A percentile compares a stretch with the other conserved stretches of the same genome.
These are phyloP conservation scores for Lenzites betulinus DNA, from an alignment of 768 basidiomycete genomes.

Conservation along the genomic window DNA sequence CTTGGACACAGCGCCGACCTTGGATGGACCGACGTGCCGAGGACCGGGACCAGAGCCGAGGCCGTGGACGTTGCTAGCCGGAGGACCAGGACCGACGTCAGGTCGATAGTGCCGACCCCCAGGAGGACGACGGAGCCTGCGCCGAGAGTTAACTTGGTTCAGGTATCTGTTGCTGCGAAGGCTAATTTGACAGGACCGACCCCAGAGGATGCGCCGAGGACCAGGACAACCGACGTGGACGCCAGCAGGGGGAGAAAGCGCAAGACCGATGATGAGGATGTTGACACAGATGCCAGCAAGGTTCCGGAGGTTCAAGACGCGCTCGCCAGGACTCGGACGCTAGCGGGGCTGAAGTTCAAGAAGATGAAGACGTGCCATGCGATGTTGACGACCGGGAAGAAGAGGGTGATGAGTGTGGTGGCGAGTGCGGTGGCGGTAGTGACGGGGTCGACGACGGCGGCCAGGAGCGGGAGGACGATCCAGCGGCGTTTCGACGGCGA, in stretches of 20 bases:
- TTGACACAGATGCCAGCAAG: background rate
- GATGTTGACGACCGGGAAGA: background rate
- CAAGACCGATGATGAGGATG: background rate
- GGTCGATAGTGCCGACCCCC: background rate
- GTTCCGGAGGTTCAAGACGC: background rate
- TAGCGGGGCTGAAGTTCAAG: slow-evolving; percentile 6
- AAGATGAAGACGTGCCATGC: slow-evolving; percentile 9
- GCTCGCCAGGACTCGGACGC: background rate
- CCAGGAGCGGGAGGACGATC: background rate
- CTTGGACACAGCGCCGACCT: no score
- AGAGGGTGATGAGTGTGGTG: no score
- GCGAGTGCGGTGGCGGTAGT: no score
- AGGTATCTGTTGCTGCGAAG: background rate
- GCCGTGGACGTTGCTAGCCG: background rate
- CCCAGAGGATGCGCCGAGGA: no score
- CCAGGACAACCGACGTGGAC: background rate
- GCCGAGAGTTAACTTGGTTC: background rate
- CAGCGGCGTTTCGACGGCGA: background rate
- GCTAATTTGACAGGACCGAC: background rate
- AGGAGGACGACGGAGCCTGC: background rate
- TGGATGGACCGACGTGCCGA: no score
- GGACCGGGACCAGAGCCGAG: background rate
- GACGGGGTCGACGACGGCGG: background rate
- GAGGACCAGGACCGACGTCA: background rate
- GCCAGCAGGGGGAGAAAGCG: background rate